phyloP scores from a whole-genome alignment of 1,139 yeast species.

The Saccharomyces hybrid region DNA sequence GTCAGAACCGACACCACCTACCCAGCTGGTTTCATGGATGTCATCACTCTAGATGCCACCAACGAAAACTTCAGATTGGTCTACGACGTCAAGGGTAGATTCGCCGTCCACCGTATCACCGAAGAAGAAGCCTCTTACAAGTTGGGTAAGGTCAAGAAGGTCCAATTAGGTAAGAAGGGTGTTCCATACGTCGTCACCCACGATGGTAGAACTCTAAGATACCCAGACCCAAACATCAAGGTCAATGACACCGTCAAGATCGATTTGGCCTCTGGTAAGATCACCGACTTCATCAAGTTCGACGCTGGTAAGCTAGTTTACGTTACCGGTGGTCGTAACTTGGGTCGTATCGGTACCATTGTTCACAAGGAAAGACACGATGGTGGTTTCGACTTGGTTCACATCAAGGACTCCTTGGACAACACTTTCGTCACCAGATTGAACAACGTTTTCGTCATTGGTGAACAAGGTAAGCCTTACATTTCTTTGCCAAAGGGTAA shows the following conservation, averaged over 20 bases:
- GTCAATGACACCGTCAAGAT: constrained; percentile 96
- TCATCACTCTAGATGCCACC: constrained; percentile 92
- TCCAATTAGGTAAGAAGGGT: constrained; percentile 96
- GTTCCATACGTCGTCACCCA: constrained; percentile 97
- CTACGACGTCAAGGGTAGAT: constrained; percentile 97
- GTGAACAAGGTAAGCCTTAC: constrained; percentile 97
- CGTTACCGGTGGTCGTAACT: constrained; percentile 99
- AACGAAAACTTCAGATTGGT: constrained; percentile 98
- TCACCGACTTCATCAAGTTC: constrained; percentile 83
- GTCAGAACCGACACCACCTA: constrained; percentile 96
- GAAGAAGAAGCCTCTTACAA: constrained; percentile 97
- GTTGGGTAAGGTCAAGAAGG: constrained; percentile 95
- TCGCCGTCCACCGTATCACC: constrained; percentile 98
- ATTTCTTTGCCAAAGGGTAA: constrained; percentile 99
- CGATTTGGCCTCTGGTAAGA: constrained; percentile 93
- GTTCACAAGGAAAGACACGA: constrained; percentile 98
- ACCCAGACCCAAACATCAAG: constrained; percentile 96
- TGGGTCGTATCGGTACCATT: constrained; percentile 99
- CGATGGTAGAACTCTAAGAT: constrained; percentile 99
- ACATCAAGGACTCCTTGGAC: constrained; percentile 94
- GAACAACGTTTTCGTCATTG: constrained; percentile 91
- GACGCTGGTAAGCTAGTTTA: constrained; percentile 93
- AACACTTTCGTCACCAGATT: constrained; percentile 98
- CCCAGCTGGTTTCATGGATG: constrained; percentile 99
- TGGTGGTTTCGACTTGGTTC: constrained; percentile 99